Conservation (phyloP, 2,329 filamentous ascomycete species). For the Fusarium concolor region DNA sequence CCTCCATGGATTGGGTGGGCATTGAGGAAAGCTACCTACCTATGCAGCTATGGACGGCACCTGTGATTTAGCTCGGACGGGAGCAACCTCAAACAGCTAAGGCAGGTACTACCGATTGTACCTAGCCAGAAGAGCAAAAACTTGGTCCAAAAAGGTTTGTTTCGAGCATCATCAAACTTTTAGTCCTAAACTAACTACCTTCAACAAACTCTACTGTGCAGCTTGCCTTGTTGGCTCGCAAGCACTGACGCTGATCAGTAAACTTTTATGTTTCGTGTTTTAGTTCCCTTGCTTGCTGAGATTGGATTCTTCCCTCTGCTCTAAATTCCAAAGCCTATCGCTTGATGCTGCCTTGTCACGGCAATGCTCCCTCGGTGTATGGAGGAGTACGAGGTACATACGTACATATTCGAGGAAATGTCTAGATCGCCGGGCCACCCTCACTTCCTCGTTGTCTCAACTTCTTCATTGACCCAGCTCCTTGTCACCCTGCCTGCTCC, state of each 20-base stretch:
- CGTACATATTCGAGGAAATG: neutral
- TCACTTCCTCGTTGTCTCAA: conserved; percentile 6
- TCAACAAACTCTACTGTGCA: neutral
- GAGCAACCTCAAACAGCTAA: conserved; percentile 36
- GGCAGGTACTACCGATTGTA: conserved; percentile 18
- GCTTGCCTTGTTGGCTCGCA: neutral
- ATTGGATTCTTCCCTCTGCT: neutral
- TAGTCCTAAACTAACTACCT: neutral
- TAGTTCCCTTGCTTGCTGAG: conserved; percentile 7
- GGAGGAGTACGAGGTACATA: neutral
- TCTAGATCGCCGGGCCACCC: neutral
- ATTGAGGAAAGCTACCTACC: no score
- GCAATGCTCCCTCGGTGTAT: conserved; percentile 5
- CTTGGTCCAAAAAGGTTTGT: conserved; percentile 19
- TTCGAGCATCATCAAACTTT: conserved; percentile 23
- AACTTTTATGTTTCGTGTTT: neutral
- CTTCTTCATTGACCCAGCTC: neutral
- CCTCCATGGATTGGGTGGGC: neutral
- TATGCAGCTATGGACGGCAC: conserved; percentile 12
- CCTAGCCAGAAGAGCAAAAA: conserved; percentile 13
- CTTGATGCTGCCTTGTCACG: conserved; percentile 5
- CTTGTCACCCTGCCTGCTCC: conserved; percentile 8
- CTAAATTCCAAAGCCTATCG: conserved; percentile 19
- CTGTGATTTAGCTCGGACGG: conserved; percentile 27
- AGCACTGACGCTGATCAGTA: neutral